phyloP scores from a whole-genome alignment of 495 filamentous ascomycete genomes.

The Delitschia confertaspora region DNA sequence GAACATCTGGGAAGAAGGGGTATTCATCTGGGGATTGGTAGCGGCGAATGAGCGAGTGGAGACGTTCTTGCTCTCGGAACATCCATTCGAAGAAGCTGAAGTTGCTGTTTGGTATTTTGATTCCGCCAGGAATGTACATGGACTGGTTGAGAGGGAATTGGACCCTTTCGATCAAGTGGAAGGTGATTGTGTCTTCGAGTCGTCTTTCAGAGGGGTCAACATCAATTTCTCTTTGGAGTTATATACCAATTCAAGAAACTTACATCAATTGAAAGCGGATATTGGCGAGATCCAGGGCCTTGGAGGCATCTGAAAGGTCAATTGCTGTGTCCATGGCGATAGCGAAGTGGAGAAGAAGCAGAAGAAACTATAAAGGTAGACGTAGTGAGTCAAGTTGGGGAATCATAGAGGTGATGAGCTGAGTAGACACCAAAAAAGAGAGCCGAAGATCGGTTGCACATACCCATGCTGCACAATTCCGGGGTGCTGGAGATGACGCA shows the following conservation, averaged over 20 bases:
- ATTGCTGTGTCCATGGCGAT: constrained; percentile 83
- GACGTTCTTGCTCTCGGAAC: constrained; percentile 74
- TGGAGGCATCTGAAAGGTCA: constrained; percentile 70
- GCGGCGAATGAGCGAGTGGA: constrained; percentile 91
- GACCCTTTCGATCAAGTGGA: constrained; percentile 94
- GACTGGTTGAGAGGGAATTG: constrained; percentile 91
- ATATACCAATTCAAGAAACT: constrained; percentile 28
- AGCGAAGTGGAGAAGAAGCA: too few relatives aligned
- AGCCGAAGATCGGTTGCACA: too few relatives aligned
- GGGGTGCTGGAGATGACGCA: too few relatives aligned
- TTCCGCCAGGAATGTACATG: constrained; percentile 75
- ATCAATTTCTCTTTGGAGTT: too few relatives aligned
- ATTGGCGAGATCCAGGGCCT: constrained; percentile 80
- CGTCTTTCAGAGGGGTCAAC: constrained; percentile 48
- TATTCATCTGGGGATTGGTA: constrained; percentile 96
- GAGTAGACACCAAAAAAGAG: too few relatives aligned
- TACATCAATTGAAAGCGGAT: constrained; percentile 96
- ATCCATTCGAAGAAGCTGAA: constrained; percentile 92
- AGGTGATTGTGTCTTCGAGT: constrained; percentile 96
- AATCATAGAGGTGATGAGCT: too few relatives aligned
- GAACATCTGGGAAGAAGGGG: constrained; percentile 82
- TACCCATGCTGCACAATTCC: too few relatives aligned
- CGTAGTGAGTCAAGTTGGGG: too few relatives aligned
- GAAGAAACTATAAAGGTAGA: too few relatives aligned
- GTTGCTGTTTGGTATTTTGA: constrained; percentile 60